phyloP scores from a whole-genome alignment of 106 monocot genomes.

The Acanthochlamys bracteata region DNA sequence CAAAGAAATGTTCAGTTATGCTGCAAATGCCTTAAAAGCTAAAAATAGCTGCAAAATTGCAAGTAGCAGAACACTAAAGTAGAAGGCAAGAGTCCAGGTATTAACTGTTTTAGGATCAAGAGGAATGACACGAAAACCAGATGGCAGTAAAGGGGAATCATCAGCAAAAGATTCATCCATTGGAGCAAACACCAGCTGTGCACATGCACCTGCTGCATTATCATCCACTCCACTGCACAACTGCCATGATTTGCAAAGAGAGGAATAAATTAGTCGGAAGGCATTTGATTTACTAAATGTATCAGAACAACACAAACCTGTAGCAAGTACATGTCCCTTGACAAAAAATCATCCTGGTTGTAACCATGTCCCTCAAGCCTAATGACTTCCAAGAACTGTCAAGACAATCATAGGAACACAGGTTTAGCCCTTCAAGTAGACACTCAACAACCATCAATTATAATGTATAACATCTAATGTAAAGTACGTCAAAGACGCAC shows the following conservation, averaged over 20 bases:
- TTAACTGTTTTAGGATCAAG: slow-evolving; percentile 66
- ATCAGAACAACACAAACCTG: slow-evolving; percentile 45
- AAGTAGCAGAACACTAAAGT: too few species aligned
- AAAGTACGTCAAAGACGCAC: slow-evolving; percentile 13
- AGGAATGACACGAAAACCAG: slow-evolving; percentile 91
- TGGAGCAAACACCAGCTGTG: slow-evolving; percentile 91
- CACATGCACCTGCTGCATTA: slow-evolving; percentile 54
- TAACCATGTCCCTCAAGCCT: slow-evolving; percentile 80
- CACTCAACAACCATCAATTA: neutral
- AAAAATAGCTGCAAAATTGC: too few species aligned
- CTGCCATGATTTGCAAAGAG: slow-evolving; percentile 25
- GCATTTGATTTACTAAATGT: neutral
- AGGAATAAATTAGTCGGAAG: too few species aligned
- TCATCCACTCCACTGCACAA: slow-evolving; percentile 88
- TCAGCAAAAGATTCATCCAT: slow-evolving; percentile 89
- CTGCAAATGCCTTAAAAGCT: neutral
- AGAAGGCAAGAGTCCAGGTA: neutral
- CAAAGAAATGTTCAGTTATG: neutral
- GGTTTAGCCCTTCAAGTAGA: neutral
- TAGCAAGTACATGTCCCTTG: slow-evolving; percentile 65
- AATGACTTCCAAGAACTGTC: slow-evolving; percentile 83
- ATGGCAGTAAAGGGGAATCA: slow-evolving; percentile 72
- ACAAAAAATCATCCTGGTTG: slow-evolving; percentile 52
- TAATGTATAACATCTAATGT: too few species aligned
- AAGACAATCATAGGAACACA: neutral